A percentile compares a stretch with the other conserved stretches of the same genome.
Conservation (phyloP, 495 filamentous ascomycete genomes). For the Sabuloglossum arenarium region DNA sequence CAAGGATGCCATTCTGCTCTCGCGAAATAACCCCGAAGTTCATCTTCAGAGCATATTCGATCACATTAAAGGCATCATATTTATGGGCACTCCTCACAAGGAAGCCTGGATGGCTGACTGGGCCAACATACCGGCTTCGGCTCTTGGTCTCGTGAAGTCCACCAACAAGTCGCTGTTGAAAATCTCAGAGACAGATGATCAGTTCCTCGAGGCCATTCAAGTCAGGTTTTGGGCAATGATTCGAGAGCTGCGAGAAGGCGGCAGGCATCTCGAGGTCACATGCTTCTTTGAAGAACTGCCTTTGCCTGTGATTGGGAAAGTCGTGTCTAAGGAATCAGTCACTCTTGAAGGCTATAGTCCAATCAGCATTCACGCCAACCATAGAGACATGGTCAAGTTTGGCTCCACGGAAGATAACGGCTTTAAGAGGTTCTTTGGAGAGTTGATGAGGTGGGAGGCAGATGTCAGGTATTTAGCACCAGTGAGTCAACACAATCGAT, state of each 20-base stretch:
- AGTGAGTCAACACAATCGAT: not conserved
- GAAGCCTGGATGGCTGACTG: slow-evolving; percentile 47
- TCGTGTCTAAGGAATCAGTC: not conserved
- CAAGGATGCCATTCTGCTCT: slow-evolving; percentile 17
- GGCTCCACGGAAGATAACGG: slow-evolving; percentile 11
- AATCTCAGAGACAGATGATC: slow-evolving; percentile 9
- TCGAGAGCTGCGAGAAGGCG: slow-evolving; percentile 6
- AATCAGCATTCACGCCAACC: slow-evolving; percentile 20
- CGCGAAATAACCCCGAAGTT: slow-evolving; percentile 33
- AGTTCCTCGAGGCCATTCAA: slow-evolving; percentile 20
- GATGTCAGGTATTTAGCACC: not conserved
- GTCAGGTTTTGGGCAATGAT: slow-evolving; percentile 19
- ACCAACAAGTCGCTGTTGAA: slow-evolving; percentile 6
- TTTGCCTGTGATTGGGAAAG: slow-evolving; percentile 7
- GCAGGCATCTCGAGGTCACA: slow-evolving; percentile 12
- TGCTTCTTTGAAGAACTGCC: slow-evolving; percentile 17
- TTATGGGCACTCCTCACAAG: slow-evolving; percentile 69
- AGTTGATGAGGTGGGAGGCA: slow-evolving; percentile 4
- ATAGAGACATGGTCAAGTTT: slow-evolving; percentile 25
- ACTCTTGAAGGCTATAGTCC: slow-evolving; percentile 15
- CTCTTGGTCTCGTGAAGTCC: slow-evolving; percentile 7
- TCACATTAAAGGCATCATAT: slow-evolving; percentile 65
- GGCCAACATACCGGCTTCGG: slow-evolving; percentile 5
- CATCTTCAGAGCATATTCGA: slow-evolving; percentile 59
- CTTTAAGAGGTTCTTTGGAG: slow-evolving; percentile 11